Conservation (phyloP, 2,329 filamentous ascomycete species). For the Eurotiales sp. region DNA sequence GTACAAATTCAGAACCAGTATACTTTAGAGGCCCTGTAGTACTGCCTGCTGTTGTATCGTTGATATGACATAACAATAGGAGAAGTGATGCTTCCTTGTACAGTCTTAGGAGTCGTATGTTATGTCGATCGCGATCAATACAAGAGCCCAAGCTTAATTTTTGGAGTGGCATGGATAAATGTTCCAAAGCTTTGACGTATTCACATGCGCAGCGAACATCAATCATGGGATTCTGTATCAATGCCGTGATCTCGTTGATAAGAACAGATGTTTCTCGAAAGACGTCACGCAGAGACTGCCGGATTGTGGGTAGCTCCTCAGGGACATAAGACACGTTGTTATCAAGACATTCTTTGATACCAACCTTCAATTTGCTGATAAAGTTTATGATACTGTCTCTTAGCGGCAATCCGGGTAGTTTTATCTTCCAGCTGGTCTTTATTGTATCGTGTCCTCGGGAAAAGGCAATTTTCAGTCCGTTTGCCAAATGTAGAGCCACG, state of each 20-base stretch:
- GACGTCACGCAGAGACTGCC: background rate
- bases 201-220: background rate
- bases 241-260: background rate
- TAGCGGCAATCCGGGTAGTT: background rate
- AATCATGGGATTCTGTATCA: background rate
- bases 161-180: background rate
- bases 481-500: background rate
- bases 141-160: background rate
- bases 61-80: background rate
- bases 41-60: background rate
- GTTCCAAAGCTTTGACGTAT: background rate
- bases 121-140: background rate
- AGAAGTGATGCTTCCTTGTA: background rate
- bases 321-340: background rate
- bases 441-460: background rate
- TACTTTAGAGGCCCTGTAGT: background rate
- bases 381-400: background rate
- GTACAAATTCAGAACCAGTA: background rate
- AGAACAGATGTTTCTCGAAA: background rate
- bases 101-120: background rate
- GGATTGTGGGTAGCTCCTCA: background rate
- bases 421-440: background rate
- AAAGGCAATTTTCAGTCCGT: conserved; percentile 6
- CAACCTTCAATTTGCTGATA: background rate
- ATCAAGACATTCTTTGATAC: background rate